Conservation (phyloP, 495 filamentous ascomycete species). For the Xylona heveae region DNA sequence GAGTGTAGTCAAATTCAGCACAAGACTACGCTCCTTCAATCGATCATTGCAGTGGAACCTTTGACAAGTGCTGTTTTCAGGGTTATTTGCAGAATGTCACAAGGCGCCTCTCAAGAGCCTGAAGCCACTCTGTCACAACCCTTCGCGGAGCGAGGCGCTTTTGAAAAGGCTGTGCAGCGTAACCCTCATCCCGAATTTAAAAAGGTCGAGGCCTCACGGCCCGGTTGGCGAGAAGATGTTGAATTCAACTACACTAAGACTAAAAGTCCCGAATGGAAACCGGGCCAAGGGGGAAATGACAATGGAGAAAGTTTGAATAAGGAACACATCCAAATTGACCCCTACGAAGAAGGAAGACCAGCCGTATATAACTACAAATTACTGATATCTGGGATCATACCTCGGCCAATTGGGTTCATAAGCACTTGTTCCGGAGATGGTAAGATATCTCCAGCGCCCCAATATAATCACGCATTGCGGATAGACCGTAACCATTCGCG, state of each 20-base stretch:
- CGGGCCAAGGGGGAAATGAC: constrained; percentile 57
- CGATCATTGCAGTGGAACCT: too few species aligned
- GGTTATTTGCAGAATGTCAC: too few species aligned
- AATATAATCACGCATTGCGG: not conserved
- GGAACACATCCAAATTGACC: constrained; percentile 62
- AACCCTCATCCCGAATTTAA: constrained; percentile 62
- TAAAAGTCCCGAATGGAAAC: constrained; percentile 50
- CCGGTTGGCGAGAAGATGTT: constrained; percentile 32
- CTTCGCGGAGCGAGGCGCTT: not conserved
- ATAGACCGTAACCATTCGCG: not conserved
- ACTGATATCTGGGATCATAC: constrained; percentile 68
- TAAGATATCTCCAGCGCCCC: constrained; percentile 5
- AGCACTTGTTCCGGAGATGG: constrained; percentile 38
- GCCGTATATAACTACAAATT: constrained; percentile 73
- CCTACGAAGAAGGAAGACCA: constrained; percentile 43
- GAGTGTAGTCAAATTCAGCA: too few species aligned
- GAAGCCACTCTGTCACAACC: too few species aligned
- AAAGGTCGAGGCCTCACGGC: constrained; percentile 48
- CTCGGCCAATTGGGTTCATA: constrained; percentile 51
- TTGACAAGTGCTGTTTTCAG: too few species aligned
- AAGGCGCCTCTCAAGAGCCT: too few species aligned
- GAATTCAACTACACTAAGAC: constrained; percentile 42
- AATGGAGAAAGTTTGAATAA: constrained; percentile 28
- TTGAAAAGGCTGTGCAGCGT: constrained; percentile 29
- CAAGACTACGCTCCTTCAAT: too few species aligned